These are phyloP conservation scores for Striga asiatica DNA, from an alignment of 257 asterid species.

Conservation along the genomic window DNA sequence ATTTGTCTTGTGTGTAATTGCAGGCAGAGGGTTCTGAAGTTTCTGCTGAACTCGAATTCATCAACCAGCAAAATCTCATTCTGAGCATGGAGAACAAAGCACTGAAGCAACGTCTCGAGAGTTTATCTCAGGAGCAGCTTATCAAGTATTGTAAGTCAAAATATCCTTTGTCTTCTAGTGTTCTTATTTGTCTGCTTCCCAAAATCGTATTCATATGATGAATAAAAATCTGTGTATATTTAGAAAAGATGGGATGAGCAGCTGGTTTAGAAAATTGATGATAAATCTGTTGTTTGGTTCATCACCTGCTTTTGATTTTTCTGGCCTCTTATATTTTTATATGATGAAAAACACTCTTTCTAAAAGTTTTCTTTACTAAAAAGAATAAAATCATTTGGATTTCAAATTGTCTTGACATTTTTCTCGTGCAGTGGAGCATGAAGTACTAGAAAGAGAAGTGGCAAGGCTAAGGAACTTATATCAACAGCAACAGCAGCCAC, in stretches of 20 bases:
- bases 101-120: constrained; percentile 80
- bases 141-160: constrained; percentile 63
- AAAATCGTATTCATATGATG: too few relatives aligned
- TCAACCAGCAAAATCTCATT: constrained; percentile 81
- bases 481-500: constrained; percentile 37
- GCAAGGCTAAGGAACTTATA: constrained; percentile 59
- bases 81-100: constrained; percentile 91
- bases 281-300: too few relatives aligned
- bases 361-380: neutral
- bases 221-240: too few relatives aligned
- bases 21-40: constrained; percentile 86
- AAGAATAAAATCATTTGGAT: neutral
- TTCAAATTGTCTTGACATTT: neutral
- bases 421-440: constrained; percentile 88
- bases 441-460: constrained; percentile 78
- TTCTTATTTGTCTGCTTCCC: too few relatives aligned
- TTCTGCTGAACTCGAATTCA: constrained; percentile 85
- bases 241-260: too few relatives aligned
- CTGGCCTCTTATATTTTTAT: too few relatives aligned
- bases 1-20: constrained; percentile 13
- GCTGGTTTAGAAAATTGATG: too few relatives aligned
- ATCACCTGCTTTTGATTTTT: too few relatives aligned
- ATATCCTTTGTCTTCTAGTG: too few relatives aligned
- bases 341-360: too few relatives aligned
- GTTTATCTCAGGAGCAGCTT: constrained; percentile 79